Base-by-base conservation (phyloP, 2,329 filamentous ascomycete genomes). In the Hypoxylon rubiginosum region DNA sequence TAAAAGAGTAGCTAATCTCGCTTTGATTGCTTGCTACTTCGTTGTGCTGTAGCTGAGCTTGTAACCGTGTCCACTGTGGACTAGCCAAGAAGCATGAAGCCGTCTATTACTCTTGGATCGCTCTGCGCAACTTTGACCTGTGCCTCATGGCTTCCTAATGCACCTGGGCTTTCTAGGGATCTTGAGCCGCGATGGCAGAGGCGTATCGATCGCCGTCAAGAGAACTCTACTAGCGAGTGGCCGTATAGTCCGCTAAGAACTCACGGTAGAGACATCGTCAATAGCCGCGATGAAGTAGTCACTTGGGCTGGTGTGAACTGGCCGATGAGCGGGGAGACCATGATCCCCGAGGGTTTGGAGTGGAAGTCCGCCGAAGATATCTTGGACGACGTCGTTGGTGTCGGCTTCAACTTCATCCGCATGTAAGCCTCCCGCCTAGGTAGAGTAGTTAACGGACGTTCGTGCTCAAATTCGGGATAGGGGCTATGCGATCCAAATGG, bases 281-380 rank as follows among this genome's bases (percentile, higher is more conserved):
- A 82, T 62, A 71, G 71, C 32, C 75, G 76, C 1, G 78, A 77
- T 24, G 78, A 80, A 1, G 73, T 73, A 5, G 57, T 81, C 7
- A 79, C 75, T 17, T 80, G 76, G 75, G 79, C 79, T 1, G 76
- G 79, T 5, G 74, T 79, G 4, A 79, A 79, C 58, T 78, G 78
- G 79, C 75, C 78, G 5, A 75, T 80, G 73, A 80, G 73, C 39
- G 74, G 75, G 24, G 85, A 86, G 58, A 82, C 83, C 2, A 87
- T 87, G 85, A 79, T 87, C 1, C 85, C 85, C 0, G 85, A 88
- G 72, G 85, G 85, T 9, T 77, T 87, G 4, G 85, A 87, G 69
- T 85, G 85, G 77, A 79, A 80, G 45, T 86, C 84, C 0, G 79
- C 84, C 11, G 78, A 79, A 3, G 79, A 79, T 1, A 86, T 87